Base-by-base conservation (phyloP, 2,329 filamentous ascomycete species). In the Monosporascus ibericus region DNA sequence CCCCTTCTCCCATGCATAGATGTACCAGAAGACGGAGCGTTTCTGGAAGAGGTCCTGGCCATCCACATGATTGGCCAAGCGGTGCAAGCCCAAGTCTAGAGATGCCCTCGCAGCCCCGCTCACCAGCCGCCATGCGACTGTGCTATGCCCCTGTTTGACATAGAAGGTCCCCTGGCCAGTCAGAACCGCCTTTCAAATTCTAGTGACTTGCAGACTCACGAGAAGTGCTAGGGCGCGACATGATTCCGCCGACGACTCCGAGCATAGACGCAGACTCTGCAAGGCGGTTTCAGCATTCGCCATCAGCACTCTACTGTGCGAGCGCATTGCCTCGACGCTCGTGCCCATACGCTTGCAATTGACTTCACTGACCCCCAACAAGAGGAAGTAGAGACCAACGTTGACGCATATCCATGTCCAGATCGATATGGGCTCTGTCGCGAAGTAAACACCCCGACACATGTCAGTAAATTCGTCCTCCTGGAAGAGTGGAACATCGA, bases 401-500 rank as follows among this genome's bases (percentile, higher is more conserved):
- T 66, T 65, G 6, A 64, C 64, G 22, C 54, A 55, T 25, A 62
- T 61, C 64, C 64, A 66, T 14, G 53, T 58, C 57, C 59, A 61
- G 8, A 65, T 50, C 9, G 62, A 63, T 17, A 65, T 55, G 1
- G 62, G 60, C 48, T 63, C 58, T n/a, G 60, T 62, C 6, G 63
- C 62, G 34, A 66, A 65, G 52, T 63, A 66, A 34, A 65, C 61
- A 2, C 56, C 53, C 2, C 60, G 59, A 42, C 64, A 66, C 48
- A 64, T 55, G 20, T 58, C 54, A n/a, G 56, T 51, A 50, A 66
- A 65, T 18, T 64, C 62, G 22, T 60, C 55, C 48, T 60, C 55
- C 9, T 60, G 30, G 18, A 64, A 61, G 15, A 61, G 47, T 3
- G 60, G 60, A 1, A 63, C 42, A 34, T 65, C 63, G 9, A 64